Conservation (phyloP, 1,139 yeast species). For the Blastobotrys apis region DNA sequence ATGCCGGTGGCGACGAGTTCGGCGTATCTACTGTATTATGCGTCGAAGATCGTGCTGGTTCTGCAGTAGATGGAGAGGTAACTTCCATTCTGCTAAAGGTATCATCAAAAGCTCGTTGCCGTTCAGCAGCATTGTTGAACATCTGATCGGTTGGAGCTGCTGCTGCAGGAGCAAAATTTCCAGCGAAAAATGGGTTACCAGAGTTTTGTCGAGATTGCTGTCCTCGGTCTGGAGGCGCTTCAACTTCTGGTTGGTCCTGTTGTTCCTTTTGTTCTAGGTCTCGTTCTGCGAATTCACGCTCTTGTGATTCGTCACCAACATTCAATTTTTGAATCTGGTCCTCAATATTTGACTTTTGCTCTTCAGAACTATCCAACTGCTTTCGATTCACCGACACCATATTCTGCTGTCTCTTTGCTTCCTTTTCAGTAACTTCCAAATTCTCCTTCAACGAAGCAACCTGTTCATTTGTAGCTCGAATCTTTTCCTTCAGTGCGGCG, state of each 20-base stretch:
- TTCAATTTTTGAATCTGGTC: conserved; percentile 14
- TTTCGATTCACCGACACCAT: conserved; percentile 62
- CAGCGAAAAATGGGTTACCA: conserved; percentile 27
- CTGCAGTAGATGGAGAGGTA: conserved; percentile 30
- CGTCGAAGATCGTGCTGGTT: conserved; percentile 39
- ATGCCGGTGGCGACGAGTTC: conserved; percentile 52
- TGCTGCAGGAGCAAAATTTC: conserved; percentile 32
- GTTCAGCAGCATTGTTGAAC: conserved; percentile 1
- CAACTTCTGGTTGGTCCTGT: conserved; percentile 3
- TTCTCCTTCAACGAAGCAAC: conserved; percentile 55
- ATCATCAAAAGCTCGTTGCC: conserved; percentile 26
- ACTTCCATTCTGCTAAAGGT: conserved; percentile 28
- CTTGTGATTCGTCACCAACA: neutral
- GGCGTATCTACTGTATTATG: conserved; percentile 49
- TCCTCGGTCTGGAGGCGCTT: neutral
- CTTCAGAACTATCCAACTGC: conserved; percentile 56
- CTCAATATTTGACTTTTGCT: conserved; percentile 48
- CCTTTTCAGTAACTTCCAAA: conserved; percentile 48
- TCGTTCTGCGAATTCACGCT: neutral
- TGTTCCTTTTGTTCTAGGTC: conserved; percentile 5
- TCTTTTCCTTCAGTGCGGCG: conserved; percentile 55
- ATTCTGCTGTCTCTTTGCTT: conserved; percentile 57
- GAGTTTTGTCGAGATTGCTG: conserved; percentile 16
- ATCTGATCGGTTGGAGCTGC: conserved; percentile 24
- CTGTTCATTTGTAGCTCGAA: conserved; percentile 65